Base-by-base conservation (phyloP, 345 rosid genomes). In the Camelina sativa region DNA sequence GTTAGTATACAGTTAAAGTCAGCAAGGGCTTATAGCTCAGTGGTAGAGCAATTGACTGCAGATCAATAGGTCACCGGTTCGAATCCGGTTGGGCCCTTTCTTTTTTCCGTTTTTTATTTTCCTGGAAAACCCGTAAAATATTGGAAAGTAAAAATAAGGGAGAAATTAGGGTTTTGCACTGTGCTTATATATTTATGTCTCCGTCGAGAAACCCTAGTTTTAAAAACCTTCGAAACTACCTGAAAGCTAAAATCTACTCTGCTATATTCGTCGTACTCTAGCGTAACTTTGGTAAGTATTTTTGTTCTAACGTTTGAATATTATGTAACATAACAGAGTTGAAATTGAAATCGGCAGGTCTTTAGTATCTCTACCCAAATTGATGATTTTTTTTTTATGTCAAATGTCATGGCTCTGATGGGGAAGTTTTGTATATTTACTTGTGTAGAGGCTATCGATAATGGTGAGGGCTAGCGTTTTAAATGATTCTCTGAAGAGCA, bases 21-120 rank as follows among this genome's bases (percentile, higher is more conserved):
- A 44, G 2, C 6, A 28, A 28, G 89, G 86, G 89, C 83, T 84
- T 83, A 81, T 89, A 84, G 91, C 91, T 91, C 90, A 86, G 90
- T 86, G 89, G 96, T 89, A 85, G 96, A 88, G 90, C 90, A 89
- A 85, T 87, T 91, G 90, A 86, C 91, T 85, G 86, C 87, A 86
- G 91, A 86, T 89, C 90, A 89, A 85, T 86, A 87, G 95, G 91
- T 86, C 96, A 83, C 82, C 76, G 86, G 85, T 80, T 80, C 83
- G 77, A 80, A 78, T 75, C 76, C 83, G 80, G 79, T 81, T 79
- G 86, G 86, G 82, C 86, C 82, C 80, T 70, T 44, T 2, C 11
- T 23, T 43, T 41, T 23, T 5, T 0, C 1, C 2, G 30, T 28
- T 58, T 17, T 38, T 61, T 32, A 8, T 34, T 23, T 13, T 0